A percentile compares a stretch with the other conserved stretches of the same genome.
phyloP scores from a whole-genome alignment of 176 grass and related monocot genomes.

The Cenchrus purpureus region DNA sequence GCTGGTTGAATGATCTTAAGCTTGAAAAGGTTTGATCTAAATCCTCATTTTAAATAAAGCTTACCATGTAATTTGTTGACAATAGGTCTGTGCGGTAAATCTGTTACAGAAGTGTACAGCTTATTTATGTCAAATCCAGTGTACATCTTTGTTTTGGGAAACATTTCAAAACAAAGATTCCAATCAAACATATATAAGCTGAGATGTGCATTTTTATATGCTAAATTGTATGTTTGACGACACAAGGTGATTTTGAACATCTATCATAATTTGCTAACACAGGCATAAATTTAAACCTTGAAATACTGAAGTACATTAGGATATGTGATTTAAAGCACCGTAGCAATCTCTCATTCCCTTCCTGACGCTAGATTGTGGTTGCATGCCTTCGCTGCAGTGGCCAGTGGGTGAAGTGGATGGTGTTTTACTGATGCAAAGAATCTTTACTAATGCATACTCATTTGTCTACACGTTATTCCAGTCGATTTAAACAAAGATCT shows the following conservation, averaged over 20 bases:
- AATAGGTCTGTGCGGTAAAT: background rate
- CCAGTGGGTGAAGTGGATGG: background rate
- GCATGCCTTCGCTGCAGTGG: constrained; percentile 18
- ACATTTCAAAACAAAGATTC: background rate
- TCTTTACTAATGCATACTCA: background rate
- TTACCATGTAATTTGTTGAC: background rate
- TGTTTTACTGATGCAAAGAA: constrained; percentile 20
- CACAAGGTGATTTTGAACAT: constrained; percentile 7
- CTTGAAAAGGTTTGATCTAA: constrained; percentile 68
- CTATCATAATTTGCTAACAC: background rate
- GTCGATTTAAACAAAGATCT: constrained; percentile 17
- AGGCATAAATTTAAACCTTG: constrained; percentile 1
- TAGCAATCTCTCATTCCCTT: background rate
- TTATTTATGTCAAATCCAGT: background rate
- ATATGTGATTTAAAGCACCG: constrained; percentile 16
- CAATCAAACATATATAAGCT: background rate
- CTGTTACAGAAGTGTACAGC: background rate
- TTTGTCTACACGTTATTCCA: background rate
- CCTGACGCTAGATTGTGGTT: background rate
- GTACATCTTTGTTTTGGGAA: background rate
- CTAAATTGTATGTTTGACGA: constrained; percentile 3
- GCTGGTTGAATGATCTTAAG: constrained; percentile 74
- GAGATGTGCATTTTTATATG: constrained; percentile 22
- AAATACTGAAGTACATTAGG: constrained; percentile 17
- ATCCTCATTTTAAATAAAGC: constrained; percentile 37